Conservation (phyloP, 768 basidiomycete genomes). For the Lactifluus echinatus region DNA sequence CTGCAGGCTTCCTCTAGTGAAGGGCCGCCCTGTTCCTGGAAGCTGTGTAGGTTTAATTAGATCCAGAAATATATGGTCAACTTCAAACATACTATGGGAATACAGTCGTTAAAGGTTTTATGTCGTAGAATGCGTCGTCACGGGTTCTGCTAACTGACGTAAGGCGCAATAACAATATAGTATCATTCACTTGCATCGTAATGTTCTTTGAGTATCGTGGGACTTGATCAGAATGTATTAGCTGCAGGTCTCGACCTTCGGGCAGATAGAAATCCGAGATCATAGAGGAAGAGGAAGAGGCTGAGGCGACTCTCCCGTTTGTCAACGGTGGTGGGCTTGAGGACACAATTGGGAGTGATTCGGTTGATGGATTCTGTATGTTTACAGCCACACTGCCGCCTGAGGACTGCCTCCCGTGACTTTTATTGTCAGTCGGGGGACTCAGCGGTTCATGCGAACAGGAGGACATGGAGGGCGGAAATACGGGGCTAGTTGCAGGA, state of each 20-base stretch:
- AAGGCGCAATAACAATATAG: not conserved
- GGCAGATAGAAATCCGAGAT: not conserved
- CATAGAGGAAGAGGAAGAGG: too few species aligned
- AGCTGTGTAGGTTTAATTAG: not conserved
- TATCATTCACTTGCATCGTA: not conserved
- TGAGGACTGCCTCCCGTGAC: slow-evolving; percentile 1
- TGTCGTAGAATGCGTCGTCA: not conserved
- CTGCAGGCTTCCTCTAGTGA: not conserved
- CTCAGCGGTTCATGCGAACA: not conserved
- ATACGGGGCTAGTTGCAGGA: not conserved
- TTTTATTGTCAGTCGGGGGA: not conserved
- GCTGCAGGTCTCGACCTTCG: not conserved
- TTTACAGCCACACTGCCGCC: not conserved
- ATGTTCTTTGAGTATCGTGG: slow-evolving; percentile 2
- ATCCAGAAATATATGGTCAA: not conserved
- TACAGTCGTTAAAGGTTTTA: not conserved
- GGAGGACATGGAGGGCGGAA: not conserved
- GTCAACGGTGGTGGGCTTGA: not conserved
- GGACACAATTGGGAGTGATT: not conserved
- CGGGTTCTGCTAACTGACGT: not conserved
- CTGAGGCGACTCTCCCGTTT: too few species aligned
- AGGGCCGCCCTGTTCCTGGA: not conserved
- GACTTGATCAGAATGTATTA: slow-evolving; percentile 10
- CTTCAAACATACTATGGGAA: not conserved
- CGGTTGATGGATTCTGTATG: slow-evolving; percentile 7